Conservation (phyloP, 805 yeast species). For the Saccharomycopsis guyanensis region DNA sequence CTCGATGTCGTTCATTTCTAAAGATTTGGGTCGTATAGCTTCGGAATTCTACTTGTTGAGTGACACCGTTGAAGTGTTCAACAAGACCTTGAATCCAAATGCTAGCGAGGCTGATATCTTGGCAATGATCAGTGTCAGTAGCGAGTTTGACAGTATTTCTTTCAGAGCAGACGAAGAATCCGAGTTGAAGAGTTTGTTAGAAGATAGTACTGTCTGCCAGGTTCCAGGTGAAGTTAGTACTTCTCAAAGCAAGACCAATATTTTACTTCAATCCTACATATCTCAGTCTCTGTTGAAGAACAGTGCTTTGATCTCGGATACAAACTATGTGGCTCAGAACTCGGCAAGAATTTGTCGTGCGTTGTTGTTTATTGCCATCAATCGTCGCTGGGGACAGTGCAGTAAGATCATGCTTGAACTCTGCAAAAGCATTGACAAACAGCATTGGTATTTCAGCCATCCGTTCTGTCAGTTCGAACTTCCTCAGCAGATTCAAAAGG, state of each 20-base stretch:
- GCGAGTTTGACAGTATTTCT: conserved; percentile 86
- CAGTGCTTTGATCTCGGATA: conserved; percentile 77
- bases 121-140: conserved; percentile 83
- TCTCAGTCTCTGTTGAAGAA: conserved; percentile 68
- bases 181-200: conserved; percentile 60
- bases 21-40: conserved; percentile 89
- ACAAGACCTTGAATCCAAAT: conserved; percentile 69
- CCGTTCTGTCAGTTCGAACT: conserved; percentile 84
- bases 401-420: conserved; percentile 67
- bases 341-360: conserved; percentile 92
- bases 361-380: conserved; percentile 74
- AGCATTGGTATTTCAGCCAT: conserved; percentile 86
- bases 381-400: conserved; percentile 85
- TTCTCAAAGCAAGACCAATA: conserved; percentile 79
- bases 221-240: conserved; percentile 70
- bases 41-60: conserved; percentile 86
- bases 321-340: conserved; percentile 92
- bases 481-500: conserved; percentile 56
- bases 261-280: conserved; percentile 79
- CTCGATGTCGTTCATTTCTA: conserved; percentile 69
- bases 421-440: conserved; percentile 78
- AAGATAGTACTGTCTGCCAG: conserved; percentile 66
- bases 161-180: conserved; percentile 79
- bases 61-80: conserved; percentile 83
- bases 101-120: conserved; percentile 91